Conservation (phyloP, 2,329 filamentous ascomycete genomes). For the Calonectria montana region DNA sequence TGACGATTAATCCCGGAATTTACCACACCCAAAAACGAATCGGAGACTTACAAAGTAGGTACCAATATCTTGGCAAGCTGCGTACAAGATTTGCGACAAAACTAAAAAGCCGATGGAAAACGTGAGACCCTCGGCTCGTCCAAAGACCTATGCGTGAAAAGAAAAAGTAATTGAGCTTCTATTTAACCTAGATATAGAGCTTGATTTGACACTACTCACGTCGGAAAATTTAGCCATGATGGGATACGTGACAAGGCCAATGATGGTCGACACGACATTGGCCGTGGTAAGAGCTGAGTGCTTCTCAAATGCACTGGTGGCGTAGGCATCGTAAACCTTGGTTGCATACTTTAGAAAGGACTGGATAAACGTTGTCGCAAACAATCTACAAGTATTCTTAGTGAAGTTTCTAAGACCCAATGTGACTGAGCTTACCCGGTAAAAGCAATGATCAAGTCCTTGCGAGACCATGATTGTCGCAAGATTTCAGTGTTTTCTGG, state of each 20-base stretch:
- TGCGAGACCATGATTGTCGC: slow-evolving; percentile 38
- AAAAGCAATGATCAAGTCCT: slow-evolving; percentile 38
- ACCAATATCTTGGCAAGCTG: slow-evolving; percentile 63
- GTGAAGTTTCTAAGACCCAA: neutral
- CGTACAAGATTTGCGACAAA: slow-evolving; percentile 67
- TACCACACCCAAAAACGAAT: too few relatives aligned
- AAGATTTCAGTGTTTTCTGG: slow-evolving; percentile 35
- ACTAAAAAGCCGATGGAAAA: slow-evolving; percentile 43
- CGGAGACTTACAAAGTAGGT: slow-evolving; percentile 57
- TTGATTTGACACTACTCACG: slow-evolving; percentile 29
- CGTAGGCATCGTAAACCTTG: slow-evolving; percentile 47
- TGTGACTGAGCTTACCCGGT: slow-evolving; percentile 25
- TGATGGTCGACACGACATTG: slow-evolving; percentile 59
- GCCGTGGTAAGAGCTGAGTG: slow-evolving; percentile 63
- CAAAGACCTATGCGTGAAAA: slow-evolving; percentile 58
- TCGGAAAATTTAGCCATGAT: slow-evolving; percentile 71
- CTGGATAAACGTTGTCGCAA: slow-evolving; percentile 45
- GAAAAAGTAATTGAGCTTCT: neutral
- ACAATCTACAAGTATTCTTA: slow-evolving; percentile 33
- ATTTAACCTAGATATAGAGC: neutral
- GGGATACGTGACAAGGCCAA: slow-evolving; percentile 65
- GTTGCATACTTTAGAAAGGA: slow-evolving; percentile 47
- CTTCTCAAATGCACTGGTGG: slow-evolving; percentile 53
- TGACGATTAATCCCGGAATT: neutral
- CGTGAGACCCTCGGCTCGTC: slow-evolving; percentile 65